Base-by-base conservation (phyloP, 2,329 filamentous ascomycete species). In the Diaporthe australafricana region DNA sequence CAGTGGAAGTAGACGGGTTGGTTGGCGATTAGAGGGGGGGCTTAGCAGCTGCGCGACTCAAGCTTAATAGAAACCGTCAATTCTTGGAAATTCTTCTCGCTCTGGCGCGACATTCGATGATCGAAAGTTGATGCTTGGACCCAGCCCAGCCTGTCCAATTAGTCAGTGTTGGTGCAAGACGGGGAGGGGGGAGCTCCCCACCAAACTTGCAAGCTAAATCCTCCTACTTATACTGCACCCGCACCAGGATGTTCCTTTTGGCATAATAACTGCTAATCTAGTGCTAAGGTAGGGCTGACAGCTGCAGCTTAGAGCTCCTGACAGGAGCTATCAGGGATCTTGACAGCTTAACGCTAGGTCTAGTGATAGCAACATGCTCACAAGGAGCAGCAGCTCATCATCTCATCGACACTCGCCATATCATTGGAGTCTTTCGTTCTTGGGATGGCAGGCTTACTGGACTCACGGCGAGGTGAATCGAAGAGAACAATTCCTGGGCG, bases 1-100 rank as follows among this genome's bases (percentile, higher is more conserved):
- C 87, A 88, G 77, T 89, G 85, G 75, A 94, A 92, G 91, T 74
- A 71, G n/a, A 25, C 5, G 32, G 32, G 5, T 5, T 9, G 9
- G 32, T 20, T 17, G 12, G 2, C 16, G 30, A 35, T 17, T 22
- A 9, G 27, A 32, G 30, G 30, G 40, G 63, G 27, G 1, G n/a
- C 52, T 22, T 67, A 70, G 69, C 40, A 50, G 27, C 63, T 27
- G 27, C 45, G 11, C 12, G 45, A 48, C 57, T 57, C 47, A 47
- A 55, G 20, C 53, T 65, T 56, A 62, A 69, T 71, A 27, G 14
- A 71, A 48, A 45, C 38, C 57, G 53, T 40, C 27, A 3, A 42
- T 12, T 65, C 20, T 38, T 3, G 22, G 60, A 16, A 2, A 50
- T 25, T 5, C 27, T 5, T 12, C 38, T 65, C 45, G 45, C 38